Conservation (phyloP, 352 stramenopile species). For the Phytophthora foliorum region DNA sequence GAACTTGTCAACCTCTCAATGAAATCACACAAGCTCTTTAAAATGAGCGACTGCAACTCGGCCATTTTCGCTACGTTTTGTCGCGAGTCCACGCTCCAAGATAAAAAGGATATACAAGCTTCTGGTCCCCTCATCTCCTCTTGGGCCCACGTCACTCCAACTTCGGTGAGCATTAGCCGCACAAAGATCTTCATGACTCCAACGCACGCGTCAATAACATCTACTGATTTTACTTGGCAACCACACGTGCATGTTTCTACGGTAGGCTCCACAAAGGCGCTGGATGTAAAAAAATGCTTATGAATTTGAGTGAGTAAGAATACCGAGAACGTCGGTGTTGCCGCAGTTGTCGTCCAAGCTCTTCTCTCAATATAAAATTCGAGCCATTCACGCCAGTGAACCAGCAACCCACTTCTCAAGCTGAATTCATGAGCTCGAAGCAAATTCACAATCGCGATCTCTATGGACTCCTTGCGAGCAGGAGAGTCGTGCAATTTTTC, state of each 20-base stretch:
- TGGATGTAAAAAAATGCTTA: slow-evolving; percentile 16
- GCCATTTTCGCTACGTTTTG: slow-evolving; percentile 6
- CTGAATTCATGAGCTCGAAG: slow-evolving; percentile 23
- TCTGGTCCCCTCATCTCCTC: slow-evolving; percentile 31
- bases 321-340: slow-evolving; percentile 1
- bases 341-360: slow-evolving; percentile 5
- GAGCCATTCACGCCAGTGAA: slow-evolving; percentile 27
- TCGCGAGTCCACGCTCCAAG: slow-evolving; percentile 14
- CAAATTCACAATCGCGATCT: slow-evolving; percentile 20
- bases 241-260: slow-evolving; percentile 20
- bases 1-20: slow-evolving; percentile 29
- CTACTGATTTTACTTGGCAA: slow-evolving; percentile 4
- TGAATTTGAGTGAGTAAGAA: slow-evolving; percentile 34
- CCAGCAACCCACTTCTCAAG: slow-evolving; percentile 21
- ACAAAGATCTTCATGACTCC: slow-evolving; percentile 29
- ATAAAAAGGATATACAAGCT: slow-evolving; percentile 27
- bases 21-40: slow-evolving; percentile 18
- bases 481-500: slow-evolving; percentile 2
- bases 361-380: slow-evolving; percentile 26
- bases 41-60: slow-evolving; percentile 17
- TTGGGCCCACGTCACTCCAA: slow-evolving; percentile 29
- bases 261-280: slow-evolving; percentile 5
- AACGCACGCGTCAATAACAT: slow-evolving; percentile 5
- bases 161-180: slow-evolving; percentile 26
- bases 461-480: slow-evolving; percentile 14